A percentile compares a stretch with the other conserved stretches of the same genome.
These are phyloP conservation scores for Cornus controversa DNA, from an alignment of 148 eudicot species.

Conservation along the genomic window DNA sequence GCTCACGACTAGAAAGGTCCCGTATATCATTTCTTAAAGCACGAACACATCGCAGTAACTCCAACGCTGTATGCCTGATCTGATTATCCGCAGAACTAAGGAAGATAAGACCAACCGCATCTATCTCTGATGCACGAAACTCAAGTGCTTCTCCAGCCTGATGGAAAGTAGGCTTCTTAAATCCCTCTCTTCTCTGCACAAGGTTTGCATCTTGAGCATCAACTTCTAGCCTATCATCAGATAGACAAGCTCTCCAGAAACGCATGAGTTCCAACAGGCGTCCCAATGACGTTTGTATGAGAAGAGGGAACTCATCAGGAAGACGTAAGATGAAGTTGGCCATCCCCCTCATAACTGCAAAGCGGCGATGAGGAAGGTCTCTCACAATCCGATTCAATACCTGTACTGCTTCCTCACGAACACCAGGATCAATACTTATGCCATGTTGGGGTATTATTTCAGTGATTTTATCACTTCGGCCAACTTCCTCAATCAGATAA, in stretches of 20 bases:
- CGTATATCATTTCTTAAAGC: slow-evolving; percentile 90
- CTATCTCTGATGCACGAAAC: slow-evolving; percentile 95
- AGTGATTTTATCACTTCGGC: slow-evolving; percentile 93
- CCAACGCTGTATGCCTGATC: slow-evolving; percentile 95
- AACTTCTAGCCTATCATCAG: slow-evolving; percentile 68
- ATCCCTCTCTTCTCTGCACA: slow-evolving; percentile 56
- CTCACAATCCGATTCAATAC: slow-evolving; percentile 92
- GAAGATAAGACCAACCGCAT: slow-evolving; percentile 96
- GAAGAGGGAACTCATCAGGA: slow-evolving; percentile 98
- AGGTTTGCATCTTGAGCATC: slow-evolving; percentile 63
- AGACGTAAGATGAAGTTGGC: slow-evolving; percentile 87
- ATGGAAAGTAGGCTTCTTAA: slow-evolving; percentile 80
- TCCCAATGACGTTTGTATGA: slow-evolving; percentile 92
- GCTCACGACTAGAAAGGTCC: slow-evolving; percentile 62
- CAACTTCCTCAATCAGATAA: slow-evolving; percentile 94
- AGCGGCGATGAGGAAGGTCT: slow-evolving; percentile 94
- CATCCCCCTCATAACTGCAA: slow-evolving; percentile 99
- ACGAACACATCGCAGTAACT: slow-evolving; percentile 93
- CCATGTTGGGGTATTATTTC: slow-evolving; percentile 99
- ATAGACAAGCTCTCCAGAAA: slow-evolving; percentile 86
- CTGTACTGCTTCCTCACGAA: slow-evolving; percentile 98
- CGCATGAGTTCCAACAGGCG: slow-evolving; percentile 95
- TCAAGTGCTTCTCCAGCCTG: slow-evolving; percentile 82
- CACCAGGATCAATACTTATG: slow-evolving; percentile 98
- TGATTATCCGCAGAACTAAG: slow-evolving; percentile 97